Conservation (phyloP, 371 early-diverging fungal species). For the Saksenaea oblongispora region DNA sequence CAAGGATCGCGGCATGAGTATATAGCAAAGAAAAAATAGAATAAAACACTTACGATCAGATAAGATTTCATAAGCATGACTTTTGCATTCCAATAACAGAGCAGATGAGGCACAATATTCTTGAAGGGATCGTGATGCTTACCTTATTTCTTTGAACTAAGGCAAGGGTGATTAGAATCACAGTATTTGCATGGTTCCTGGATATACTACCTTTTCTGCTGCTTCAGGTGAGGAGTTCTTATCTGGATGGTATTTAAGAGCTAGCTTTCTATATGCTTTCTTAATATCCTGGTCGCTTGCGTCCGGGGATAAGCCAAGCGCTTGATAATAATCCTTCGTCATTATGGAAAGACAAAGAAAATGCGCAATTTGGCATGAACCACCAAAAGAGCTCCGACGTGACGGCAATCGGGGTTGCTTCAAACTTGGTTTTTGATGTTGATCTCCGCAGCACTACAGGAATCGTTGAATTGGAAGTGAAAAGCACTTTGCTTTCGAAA, state of each 20-base stretch:
- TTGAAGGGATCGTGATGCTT: neutral
- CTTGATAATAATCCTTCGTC: conserved; percentile 31
- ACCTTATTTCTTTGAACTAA: conserved; percentile 52
- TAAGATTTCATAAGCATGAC: conserved; percentile 58
- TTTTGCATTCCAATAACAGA: neutral
- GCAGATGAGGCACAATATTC: neutral
- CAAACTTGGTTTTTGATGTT: too few relatives aligned
- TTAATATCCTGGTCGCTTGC: conserved; percentile 45
- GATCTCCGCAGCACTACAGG: too few relatives aligned
- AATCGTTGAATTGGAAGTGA: too few relatives aligned
- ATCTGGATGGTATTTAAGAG: conserved; percentile 61
- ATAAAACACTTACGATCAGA: conserved; percentile 41
- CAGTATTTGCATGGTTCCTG: neutral
- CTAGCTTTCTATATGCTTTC: conserved; percentile 46
- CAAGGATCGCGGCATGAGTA: neutral
- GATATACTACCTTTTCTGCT: conserved; percentile 40
- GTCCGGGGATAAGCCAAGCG: conserved; percentile 24
- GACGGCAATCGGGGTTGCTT: too few relatives aligned
- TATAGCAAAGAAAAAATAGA: too few relatives aligned
- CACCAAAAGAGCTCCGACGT: too few relatives aligned
- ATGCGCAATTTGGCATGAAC: neutral
- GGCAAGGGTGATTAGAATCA: conserved; percentile 1
- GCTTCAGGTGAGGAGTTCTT: conserved; percentile 49
- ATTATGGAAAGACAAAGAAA: conserved; percentile 16
- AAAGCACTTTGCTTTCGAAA: too few relatives aligned